Evolutionary conservation across 106 monocot genomes (phyloP), one percentile per base, ranked within the genome.

Genomic region (Xerophyta viscosa): DNA sequence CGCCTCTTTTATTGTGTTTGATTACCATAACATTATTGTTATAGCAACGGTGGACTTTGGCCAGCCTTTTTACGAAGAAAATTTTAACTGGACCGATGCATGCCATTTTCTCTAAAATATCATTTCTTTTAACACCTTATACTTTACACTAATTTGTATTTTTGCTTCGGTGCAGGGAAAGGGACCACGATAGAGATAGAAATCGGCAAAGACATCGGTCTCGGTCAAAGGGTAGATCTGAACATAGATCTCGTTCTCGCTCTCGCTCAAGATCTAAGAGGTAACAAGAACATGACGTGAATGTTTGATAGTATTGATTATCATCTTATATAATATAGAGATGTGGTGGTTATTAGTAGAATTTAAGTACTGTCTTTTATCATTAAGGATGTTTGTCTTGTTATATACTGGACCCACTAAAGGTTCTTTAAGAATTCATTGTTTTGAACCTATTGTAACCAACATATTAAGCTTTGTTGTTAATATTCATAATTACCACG

Each of bases 241-340:
- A 71, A n/a, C 81, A 29, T 11, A 85, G 68, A 54, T 86, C 90
- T 22, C 50, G 84, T 45, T 89, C 89, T 54, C 83, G 67, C 27
- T 83, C 83, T 52, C 77, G 75, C 31, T 90, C 82, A 61, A 33
- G 70, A 24, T 83, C 91, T 31, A 91, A 84, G 51, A 90, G 90
- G 91, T 85, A 62, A 57, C 13, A 41, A 25, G 24, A 41, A 24
- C 4, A 21, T 8, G 33, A 52, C 18, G 15, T 41, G 10, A 15
- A 14, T 23, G 11, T 0, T 62, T 50, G 31, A 0, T 3, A 50
- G 20, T 23, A 10, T 39, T 10, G 15, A 2, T 39, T 39, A 33
- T 6, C 11, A 15, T 39, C 15, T 39, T 39, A 1, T 39, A 10
- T 12, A 39, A 7, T 39, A 12, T 39, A 15, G 15, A 7, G 2